Conservation (phyloP, 495 filamentous ascomycete species). For the Astrothelium subdiscretum region DNA sequence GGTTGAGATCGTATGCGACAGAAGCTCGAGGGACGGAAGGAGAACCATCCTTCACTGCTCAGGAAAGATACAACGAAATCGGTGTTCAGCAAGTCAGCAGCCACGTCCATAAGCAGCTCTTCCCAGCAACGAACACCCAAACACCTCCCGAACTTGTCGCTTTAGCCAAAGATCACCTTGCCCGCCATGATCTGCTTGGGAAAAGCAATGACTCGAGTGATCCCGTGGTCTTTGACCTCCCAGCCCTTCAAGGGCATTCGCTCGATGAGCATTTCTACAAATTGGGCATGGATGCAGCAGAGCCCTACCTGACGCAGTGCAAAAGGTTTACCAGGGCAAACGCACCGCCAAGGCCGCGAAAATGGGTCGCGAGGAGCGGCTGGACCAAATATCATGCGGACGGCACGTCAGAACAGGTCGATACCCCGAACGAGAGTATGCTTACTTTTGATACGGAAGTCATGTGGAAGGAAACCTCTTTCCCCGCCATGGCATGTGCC, state of each 20-base stretch:
- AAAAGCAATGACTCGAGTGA: conserved; percentile 67
- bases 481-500: conserved; percentile 93
- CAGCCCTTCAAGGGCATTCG: conserved; percentile 61
- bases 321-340: conserved; percentile 56
- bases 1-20: not conserved
- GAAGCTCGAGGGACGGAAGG: not conserved
- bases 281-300: conserved; percentile 75
- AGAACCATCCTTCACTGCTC: conserved; percentile 32
- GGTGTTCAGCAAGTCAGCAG: conserved; percentile 85
- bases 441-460: conserved; percentile 94
- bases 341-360: conserved; percentile 60
- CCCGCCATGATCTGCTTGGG: conserved; percentile 73
- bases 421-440: conserved; percentile 66
- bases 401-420: conserved; percentile 57
- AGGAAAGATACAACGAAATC: conserved; percentile 75
- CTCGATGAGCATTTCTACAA: conserved; percentile 93
- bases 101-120: conserved; percentile 73
- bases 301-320: conserved; percentile 71
- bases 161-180: conserved; percentile 73
- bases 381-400: conserved; percentile 88
- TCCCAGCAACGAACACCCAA: conserved; percentile 44
- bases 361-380: conserved; percentile 70
- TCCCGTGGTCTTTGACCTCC: conserved; percentile 79
- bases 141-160: conserved; percentile 60
- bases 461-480: conserved; percentile 83